phyloP scores from a whole-genome alignment of 2,329 filamentous ascomycete species.

The Hawksworthiomyces lignivorus region DNA sequence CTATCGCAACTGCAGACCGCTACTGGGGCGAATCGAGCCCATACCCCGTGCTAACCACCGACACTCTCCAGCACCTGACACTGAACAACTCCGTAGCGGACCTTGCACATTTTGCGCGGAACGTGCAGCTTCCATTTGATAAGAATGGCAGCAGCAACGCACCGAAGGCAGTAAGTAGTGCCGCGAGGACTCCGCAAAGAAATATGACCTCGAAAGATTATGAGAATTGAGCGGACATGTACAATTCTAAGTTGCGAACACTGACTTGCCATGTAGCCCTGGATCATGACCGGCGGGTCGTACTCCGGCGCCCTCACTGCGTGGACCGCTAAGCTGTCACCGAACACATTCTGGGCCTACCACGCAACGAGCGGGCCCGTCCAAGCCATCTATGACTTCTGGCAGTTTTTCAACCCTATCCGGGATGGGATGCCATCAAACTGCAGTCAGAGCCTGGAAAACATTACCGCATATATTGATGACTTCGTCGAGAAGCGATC shows the following conservation, averaged over 20 bases:
- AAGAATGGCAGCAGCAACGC: conserved; percentile 38
- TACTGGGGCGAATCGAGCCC: conserved; percentile 52
- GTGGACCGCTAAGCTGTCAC: conserved; percentile 44
- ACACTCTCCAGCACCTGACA: conserved; percentile 46
- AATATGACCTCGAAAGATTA: too few relatives aligned
- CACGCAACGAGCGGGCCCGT: conserved; percentile 49
- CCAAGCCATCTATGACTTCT: conserved; percentile 48
- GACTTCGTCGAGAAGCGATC: conserved; percentile 34
- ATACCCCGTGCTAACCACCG: conserved; percentile 39
- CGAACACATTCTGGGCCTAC: conserved; percentile 54
- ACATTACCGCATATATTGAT: conserved; percentile 49
- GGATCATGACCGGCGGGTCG: conserved; percentile 48
- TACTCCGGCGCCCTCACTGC: conserved; percentile 49
- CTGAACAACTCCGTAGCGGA: conserved; percentile 46
- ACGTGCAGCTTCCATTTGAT: conserved; percentile 46
- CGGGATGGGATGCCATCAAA: conserved; percentile 51
- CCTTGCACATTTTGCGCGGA: conserved; percentile 46
- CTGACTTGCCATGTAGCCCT: conserved; percentile 30
- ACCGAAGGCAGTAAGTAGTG: conserved; percentile 30
- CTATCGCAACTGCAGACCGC: conserved; percentile 32
- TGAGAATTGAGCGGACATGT: too few relatives aligned
- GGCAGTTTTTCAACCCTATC: conserved; percentile 51
- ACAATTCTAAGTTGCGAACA: too few relatives aligned
- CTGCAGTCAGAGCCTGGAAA: conserved; percentile 44
- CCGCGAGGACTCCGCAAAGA: too few relatives aligned